These are phyloP conservation scores for Kernera saxatilis DNA, from an alignment of 345 rosid genomes.

Conservation along the genomic window DNA sequence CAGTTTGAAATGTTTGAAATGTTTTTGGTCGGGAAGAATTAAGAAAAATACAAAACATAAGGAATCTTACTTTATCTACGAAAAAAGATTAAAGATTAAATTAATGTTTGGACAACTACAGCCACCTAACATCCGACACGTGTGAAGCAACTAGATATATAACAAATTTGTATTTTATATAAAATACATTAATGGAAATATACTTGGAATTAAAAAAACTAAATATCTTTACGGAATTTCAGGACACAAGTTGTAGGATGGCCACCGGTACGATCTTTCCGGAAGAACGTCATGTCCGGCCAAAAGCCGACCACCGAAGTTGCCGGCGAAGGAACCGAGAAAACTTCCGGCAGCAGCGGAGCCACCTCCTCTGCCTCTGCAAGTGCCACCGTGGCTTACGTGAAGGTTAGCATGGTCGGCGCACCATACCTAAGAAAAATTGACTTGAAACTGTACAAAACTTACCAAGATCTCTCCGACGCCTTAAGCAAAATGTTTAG, in stretches of 20 bases:
- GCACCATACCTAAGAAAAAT: conserved; percentile 86
- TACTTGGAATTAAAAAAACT: background rate
- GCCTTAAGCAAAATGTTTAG: conserved; percentile 79
- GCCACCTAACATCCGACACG: conserved; percentile 28
- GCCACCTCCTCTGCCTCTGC: conserved; percentile 9
- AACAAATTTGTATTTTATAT: background rate
- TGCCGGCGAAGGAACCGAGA: conserved; percentile 16
- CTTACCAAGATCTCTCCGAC: conserved; percentile 64
- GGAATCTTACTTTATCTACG: conserved; percentile 51
- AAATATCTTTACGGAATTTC: background rate
- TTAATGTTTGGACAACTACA: conserved; percentile 4
- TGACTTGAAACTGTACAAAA: conserved; percentile 67
- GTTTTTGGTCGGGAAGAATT: conserved; percentile 48
- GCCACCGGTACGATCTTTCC: conserved; percentile 78
- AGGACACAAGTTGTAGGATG: conserved; percentile 89
- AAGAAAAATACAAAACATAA: conserved; percentile 58
- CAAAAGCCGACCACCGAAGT: conserved; percentile 35
- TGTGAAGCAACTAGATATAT: conserved; percentile 2
- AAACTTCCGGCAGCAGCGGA: conserved; percentile 28
- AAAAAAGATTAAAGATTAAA: background rate
- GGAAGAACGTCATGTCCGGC: conserved; percentile 67
- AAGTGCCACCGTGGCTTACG: conserved; percentile 35
- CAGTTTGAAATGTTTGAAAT: background rate
- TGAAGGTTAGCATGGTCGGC: conserved; percentile 87
- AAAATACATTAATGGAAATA: background rate